Base-by-base conservation (phyloP, 1,139 yeast species). In the Lodderomyces orthopsilosis region DNA sequence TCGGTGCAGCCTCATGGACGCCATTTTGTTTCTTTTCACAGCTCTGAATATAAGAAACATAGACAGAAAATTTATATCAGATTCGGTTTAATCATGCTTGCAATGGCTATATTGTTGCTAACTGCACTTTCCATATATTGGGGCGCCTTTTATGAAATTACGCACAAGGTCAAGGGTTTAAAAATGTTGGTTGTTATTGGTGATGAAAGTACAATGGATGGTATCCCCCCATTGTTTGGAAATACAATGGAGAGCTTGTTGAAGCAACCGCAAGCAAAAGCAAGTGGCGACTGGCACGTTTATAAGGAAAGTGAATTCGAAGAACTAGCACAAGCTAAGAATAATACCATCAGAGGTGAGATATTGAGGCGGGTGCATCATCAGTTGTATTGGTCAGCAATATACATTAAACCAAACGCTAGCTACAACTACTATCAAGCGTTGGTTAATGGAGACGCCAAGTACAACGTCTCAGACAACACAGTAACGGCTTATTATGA, bases 251-350 rank as follows among this genome's bases (percentile, higher is more conserved):
- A 15, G 13, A 38, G 38, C 1, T 38, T 62, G 2, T 39, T 69
- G 17, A 30, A 52, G 3, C 48, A 59, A 2, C 50, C 57, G 1
- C 37, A 40, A 10, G 69, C 62, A 1, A 42, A 47, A 37, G 23
- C 33, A 2, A 45, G 55, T n/a, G 80, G 77, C 1, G 64, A 66
- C 13, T 81, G 83, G 83, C 53, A 59, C 6, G 44, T 72, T 9
- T 60, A 47, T 41, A 54, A 61, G 50, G 41, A 61, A 51, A 58
- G 61, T 39, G 59, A 61, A 50, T 56, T 72, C 51, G 50, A 52
- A 43, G 45, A 49, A n/a, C 51, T 55, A 40, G 76, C 77, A n/a
- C 52, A 53, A 0, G 48, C 52, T 12, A 61, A 66, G 40, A 52
- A 59, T 35, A 66, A 66, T 41, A 59, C 65, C 18, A 51, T 61